Conservation (phyloP, 306 rosid genomes). For the Inga oerstediana region DNA sequence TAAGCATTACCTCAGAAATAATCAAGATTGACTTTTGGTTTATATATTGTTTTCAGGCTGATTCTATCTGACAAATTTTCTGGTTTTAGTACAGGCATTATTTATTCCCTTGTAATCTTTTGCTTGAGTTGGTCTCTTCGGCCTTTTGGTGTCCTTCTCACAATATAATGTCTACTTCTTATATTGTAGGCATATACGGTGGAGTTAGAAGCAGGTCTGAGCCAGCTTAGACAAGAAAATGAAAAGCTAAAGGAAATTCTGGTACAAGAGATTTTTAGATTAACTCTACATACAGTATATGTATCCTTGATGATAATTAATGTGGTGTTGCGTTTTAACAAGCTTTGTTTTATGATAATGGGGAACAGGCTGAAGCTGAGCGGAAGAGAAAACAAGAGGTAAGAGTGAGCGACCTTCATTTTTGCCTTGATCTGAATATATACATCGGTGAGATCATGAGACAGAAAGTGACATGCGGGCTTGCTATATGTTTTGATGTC, state of each 20-base stretch:
- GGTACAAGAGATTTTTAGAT: constrained; percentile 44
- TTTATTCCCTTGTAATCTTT: neutral
- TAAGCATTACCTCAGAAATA: neutral
- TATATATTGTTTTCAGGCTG: constrained; percentile 47
- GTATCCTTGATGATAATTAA: neutral
- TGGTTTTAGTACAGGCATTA: neutral
- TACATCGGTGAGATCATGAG: too few species aligned
- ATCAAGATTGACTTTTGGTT: neutral
- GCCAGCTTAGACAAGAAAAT: constrained; percentile 61
- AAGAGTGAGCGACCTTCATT: neutral
- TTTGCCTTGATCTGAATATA: neutral
- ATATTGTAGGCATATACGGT: constrained; percentile 71
- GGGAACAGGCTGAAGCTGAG: constrained; percentile 60
- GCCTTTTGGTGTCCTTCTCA: neutral
- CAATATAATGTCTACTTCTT: constrained; percentile 2
- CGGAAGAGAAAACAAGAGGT: constrained; percentile 60
- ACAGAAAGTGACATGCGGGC: neutral
- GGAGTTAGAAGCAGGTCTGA: constrained; percentile 72
- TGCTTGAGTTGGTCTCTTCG: neutral
- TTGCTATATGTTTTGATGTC: neutral
- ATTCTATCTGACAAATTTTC: neutral
- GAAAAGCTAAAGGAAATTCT: constrained; percentile 52
- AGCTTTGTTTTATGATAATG: neutral
- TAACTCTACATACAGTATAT: neutral
- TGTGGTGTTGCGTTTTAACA: constrained; percentile 5